Conservation (phyloP, 352 stramenopile species). For the Plasmopara viticola region DNA sequence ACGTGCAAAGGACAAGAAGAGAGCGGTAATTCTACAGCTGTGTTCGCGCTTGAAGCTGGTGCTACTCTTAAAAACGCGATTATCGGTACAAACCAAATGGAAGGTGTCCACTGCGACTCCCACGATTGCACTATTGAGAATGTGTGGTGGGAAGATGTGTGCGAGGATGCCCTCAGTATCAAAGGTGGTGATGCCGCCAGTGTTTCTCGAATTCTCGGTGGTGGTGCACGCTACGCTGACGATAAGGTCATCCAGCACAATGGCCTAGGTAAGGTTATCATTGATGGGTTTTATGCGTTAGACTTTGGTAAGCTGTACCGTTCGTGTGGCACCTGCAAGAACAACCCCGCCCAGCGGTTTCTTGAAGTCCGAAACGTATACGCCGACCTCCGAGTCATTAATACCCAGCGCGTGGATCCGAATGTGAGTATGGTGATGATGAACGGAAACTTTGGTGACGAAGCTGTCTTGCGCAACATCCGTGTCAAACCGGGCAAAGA, state of each 20-base stretch:
- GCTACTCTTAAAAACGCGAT: not conserved
- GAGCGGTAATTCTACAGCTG: not conserved
- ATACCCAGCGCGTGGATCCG: conserved; percentile 27
- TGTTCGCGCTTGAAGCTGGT: not conserved
- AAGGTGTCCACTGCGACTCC: not conserved
- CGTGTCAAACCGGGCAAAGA: conserved; percentile 14
- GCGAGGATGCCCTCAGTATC: conserved; percentile 34
- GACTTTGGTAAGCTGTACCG: conserved; percentile 20
- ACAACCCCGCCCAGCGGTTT: conserved; percentile 21
- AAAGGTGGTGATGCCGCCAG: conserved; percentile 25
- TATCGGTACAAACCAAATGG: not conserved
- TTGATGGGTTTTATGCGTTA: conserved; percentile 19
- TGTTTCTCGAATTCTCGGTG: conserved; percentile 29
- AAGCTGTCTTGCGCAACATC: conserved; percentile 33
- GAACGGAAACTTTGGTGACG: conserved; percentile 35
- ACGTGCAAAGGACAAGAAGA: not conserved
- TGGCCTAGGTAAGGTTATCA: conserved; percentile 18
- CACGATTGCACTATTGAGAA: conserved; percentile 20
- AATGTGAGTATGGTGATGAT: conserved; percentile 43
- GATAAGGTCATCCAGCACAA: conserved; percentile 56
- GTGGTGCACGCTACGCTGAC: conserved; percentile 38
- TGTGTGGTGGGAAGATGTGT: conserved; percentile 27
- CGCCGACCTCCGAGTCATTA: conserved; percentile 23
- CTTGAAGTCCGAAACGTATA: conserved; percentile 41
- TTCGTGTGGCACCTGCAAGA: conserved; percentile 6